Evolutionary conservation across 2,329 filamentous ascomycete genomes (phyloP).

Genomic region (Paracamarosporium sp.): DNA sequence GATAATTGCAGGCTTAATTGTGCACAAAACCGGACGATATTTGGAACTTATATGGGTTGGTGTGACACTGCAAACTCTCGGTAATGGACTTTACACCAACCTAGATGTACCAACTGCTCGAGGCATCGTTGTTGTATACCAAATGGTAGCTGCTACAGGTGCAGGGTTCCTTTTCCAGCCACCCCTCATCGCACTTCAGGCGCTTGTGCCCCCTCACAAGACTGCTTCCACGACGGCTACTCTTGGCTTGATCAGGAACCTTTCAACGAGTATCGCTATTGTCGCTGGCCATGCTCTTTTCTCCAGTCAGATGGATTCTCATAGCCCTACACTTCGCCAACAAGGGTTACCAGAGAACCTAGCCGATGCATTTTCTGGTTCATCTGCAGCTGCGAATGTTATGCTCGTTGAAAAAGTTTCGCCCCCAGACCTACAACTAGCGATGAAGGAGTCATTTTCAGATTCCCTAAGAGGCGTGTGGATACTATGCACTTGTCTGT

Average conservation of each 20-base stretch:
- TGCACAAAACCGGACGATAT: constrained; percentile 47
- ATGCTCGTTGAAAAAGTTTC: constrained; percentile 58
- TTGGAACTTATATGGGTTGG: constrained; percentile 26
- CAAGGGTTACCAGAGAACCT: constrained; percentile 54
- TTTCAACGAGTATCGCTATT: constrained; percentile 51
- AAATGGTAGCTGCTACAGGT: constrained; percentile 56
- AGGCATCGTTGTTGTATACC: constrained; percentile 49
- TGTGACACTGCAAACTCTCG: constrained; percentile 14
- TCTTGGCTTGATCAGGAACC: constrained; percentile 48
- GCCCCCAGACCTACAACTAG: constrained; percentile 44
- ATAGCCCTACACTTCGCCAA: constrained; percentile 53
- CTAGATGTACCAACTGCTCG: constrained; percentile 6
- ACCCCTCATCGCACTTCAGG: constrained; percentile 60
- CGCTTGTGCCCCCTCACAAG: constrained; percentile 53
- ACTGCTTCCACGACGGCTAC: constrained; percentile 56
- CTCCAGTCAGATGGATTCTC: constrained; percentile 63
- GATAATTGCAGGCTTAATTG: constrained; percentile 51
- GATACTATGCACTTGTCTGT: constrained; percentile 48
- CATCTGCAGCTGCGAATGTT: constrained; percentile 63
- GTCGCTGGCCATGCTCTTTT: constrained; percentile 54
- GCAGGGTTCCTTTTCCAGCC: constrained; percentile 57
- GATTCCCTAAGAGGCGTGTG: constrained; percentile 47
- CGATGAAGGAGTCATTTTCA: constrained; percentile 45
- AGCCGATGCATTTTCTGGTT: constrained; percentile 59
- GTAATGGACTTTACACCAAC: constrained; percentile 20